Base-by-base conservation (phyloP, 2,329 filamentous ascomycete species). In the Aspergillus candidus region DNA sequence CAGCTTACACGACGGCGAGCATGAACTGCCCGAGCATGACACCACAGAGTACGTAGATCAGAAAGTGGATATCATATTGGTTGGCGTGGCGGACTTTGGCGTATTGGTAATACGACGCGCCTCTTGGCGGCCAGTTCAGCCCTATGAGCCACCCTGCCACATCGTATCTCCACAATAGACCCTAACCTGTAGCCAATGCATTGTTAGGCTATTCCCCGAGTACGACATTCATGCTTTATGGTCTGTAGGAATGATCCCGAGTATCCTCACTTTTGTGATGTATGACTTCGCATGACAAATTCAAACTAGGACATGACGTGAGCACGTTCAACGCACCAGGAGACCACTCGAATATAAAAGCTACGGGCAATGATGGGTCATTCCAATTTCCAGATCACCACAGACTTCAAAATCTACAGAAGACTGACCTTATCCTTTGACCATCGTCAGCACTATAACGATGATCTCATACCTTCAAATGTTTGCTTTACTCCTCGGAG, bases 81-180 rank as follows among this genome's bases (percentile, higher is more conserved):
- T 6, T 32, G 41, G 32, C 11, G 33, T 11, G 17, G 22, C 8
- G 1, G 8, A 15, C 17, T 38, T 5, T 27, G 40, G 47, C 51
- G 49, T 53, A 53, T 53, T 53, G 44, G n/a, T 53, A 50, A 53
- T 53, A 53, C 51, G 51, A 18, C 18, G 18, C 18, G 18, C 18
- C 18, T 18, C 18, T 18, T 18, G 18, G 18, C 18, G 18, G 18
- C 18, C 6, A 18, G 18, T 18, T 18, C 18, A 18, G 18, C 18
- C 39, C 39, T n/a, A 22, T 8, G 14, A 3, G 27, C 17, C 13
- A 37, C 17, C 31, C 35, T 29, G 31, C 29, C 22, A n/a, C 15
- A 32, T 31, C 39, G 39, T 40, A 30, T 43, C 35, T 11, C 30
- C 13, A 41, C n/a, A 30, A 32, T 38, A 18, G 17, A 18, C 17